Evolutionary conservation across 257 asterid genomes (phyloP).

Genomic region (Solanum sejunctum): DNA sequence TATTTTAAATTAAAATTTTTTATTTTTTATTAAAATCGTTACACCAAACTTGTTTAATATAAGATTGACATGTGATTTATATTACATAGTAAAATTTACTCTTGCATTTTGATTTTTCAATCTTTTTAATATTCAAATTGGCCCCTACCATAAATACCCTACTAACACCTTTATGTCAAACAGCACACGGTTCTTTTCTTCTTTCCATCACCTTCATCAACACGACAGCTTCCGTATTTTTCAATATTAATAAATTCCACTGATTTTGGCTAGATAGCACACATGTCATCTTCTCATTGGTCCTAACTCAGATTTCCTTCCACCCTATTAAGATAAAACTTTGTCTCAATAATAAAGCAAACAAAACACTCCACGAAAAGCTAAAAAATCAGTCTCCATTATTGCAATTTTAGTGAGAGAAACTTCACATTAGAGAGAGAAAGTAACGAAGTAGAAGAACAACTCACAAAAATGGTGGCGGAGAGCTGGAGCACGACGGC

Average conservation of each 20-base stretch:
- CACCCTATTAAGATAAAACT: slow-evolving; percentile 11
- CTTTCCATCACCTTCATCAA: neutral
- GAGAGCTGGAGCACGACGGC: slow-evolving; percentile 57
- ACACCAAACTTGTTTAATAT: too few species aligned
- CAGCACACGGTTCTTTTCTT: neutral
- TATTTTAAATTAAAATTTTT: too few species aligned
- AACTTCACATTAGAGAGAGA: neutral
- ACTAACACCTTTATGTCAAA: too few species aligned
- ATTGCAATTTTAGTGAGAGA: neutral
- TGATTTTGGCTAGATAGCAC: slow-evolving; percentile 29
- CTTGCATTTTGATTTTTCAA: too few species aligned
- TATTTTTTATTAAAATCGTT: too few species aligned
- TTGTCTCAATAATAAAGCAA: neutral
- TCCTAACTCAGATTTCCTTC: slow-evolving; percentile 9
- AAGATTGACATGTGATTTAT: too few species aligned
- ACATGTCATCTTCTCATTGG: slow-evolving; percentile 26
- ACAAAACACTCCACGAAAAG: neutral
- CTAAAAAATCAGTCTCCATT: neutral
- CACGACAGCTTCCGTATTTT: neutral
- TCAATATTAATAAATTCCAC: neutral
- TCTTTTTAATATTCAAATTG: too few species aligned
- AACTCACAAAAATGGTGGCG: slow-evolving; percentile 20
- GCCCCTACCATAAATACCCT: neutral
- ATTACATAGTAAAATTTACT: too few species aligned
- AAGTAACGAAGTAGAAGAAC: neutral